These are phyloP conservation scores for Penstemon newberryi DNA, from an alignment of 257 asterid species.

Conservation along the genomic window DNA sequence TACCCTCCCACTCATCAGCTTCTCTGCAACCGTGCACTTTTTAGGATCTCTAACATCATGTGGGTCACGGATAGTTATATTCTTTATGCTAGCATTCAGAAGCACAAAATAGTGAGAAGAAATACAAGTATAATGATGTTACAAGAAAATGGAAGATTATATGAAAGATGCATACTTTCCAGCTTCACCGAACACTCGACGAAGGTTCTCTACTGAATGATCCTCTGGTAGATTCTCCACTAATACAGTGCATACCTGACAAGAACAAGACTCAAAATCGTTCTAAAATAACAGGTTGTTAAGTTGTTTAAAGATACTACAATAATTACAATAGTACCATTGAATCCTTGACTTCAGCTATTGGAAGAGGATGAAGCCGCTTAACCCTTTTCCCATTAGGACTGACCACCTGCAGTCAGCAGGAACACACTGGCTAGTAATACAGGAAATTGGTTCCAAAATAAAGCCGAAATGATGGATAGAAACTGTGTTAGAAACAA, in stretches of 20 bases:
- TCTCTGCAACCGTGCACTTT: slow-evolving; percentile 74
- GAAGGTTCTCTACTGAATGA: slow-evolving; percentile 86
- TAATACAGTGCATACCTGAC: slow-evolving; percentile 85
- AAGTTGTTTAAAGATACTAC: slow-evolving; percentile 14
- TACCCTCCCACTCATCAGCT: slow-evolving; percentile 90
- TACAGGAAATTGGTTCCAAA: slow-evolving; percentile 10
- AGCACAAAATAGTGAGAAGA: slow-evolving; percentile 15
- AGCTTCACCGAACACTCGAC: slow-evolving; percentile 75
- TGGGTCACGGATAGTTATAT: slow-evolving; percentile 71
- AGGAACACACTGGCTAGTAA: slow-evolving; percentile 29
- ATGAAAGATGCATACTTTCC: slow-evolving; percentile 63
- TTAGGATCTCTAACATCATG: slow-evolving; percentile 61
- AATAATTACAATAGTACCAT: slow-evolving; percentile 47
- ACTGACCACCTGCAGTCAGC: slow-evolving; percentile 71
- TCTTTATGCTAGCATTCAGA: slow-evolving; percentile 55
- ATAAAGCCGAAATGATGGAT: neutral
- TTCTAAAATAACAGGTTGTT: neutral
- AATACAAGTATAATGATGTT: slow-evolving; percentile 2
- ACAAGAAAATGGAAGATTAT: slow-evolving; percentile 11
- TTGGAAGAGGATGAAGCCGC: slow-evolving; percentile 73
- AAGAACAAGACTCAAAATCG: slow-evolving; percentile 19
- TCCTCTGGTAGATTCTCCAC: slow-evolving; percentile 96
- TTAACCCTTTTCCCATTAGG: slow-evolving; percentile 78
- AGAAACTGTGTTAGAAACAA: slow-evolving; percentile 14
- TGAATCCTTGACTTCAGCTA: slow-evolving; percentile 70